phyloP scores from a whole-genome alignment of 2,329 filamentous ascomycete genomes.

The Colletotrichum chrysophilum region DNA sequence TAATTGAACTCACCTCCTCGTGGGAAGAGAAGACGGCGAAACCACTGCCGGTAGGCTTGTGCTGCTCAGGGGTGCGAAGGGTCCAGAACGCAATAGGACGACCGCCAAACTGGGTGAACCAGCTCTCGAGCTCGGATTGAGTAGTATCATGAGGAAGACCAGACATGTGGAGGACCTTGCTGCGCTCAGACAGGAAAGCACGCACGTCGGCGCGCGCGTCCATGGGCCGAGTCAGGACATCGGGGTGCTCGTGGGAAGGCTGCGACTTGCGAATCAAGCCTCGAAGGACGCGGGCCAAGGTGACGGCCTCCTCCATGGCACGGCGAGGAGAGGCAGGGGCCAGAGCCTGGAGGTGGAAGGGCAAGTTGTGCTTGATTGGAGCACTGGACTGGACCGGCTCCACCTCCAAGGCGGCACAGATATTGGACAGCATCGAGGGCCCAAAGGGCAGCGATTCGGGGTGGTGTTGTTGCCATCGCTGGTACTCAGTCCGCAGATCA shows the following conservation, averaged over 20 bases:
- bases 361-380: conserved; percentile 97
- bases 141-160: conserved; percentile 97
- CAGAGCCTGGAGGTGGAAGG: conserved; percentile 95
- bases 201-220: conserved; percentile 96
- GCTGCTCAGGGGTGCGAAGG: conserved; percentile 94
- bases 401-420: conserved; percentile 96
- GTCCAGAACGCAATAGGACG: conserved; percentile 99
- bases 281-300: conserved; percentile 87
- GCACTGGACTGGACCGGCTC: conserved; percentile 97
- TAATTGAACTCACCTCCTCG: conserved; percentile 80
- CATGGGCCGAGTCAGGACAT: conserved; percentile 94
- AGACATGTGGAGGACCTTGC: conserved; percentile 98
- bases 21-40: conserved; percentile 99
- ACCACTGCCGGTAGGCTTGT: conserved; percentile 98
- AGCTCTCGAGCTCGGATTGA: conserved; percentile 97
- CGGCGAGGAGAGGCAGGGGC: conserved; percentile 94
- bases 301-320: conserved; percentile 97
- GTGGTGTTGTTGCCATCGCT: conserved; percentile 98
- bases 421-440: conserved; percentile 93
- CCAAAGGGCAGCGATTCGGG: conserved; percentile 97
- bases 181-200: conserved; percentile 93
- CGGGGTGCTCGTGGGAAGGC: conserved; percentile 89
- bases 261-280: conserved; percentile 96
- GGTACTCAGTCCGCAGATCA: conserved; percentile 95
- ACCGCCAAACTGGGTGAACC: conserved; percentile 98